Evolutionary conservation across 495 filamentous ascomycete genomes (phyloP).

Genomic region (Parathielavia appendiculata): DNA sequence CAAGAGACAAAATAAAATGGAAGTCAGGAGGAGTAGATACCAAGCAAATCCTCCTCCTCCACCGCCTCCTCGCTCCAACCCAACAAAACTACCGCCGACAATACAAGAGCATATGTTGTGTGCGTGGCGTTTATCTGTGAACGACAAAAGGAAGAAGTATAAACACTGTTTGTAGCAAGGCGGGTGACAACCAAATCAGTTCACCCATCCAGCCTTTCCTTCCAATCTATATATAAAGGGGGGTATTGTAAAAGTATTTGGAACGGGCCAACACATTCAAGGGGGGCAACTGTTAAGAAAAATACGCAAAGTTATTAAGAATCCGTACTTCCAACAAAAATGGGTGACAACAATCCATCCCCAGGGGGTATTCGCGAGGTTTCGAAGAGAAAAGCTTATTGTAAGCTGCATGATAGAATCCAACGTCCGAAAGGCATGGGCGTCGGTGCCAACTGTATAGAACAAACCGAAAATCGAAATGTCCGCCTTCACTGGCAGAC

Average conservation of each 20-base stretch:
- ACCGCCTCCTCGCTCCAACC: not conserved
- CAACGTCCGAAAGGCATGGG: constrained; percentile 10
- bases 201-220: constrained; percentile 4
- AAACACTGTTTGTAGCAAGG: not conserved
- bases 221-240: constrained; percentile 17
- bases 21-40: not conserved
- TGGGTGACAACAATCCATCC: constrained; percentile 9
- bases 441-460: not conserved
- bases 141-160: constrained; percentile 6
- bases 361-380: constrained; percentile 19
- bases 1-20: too few relatives aligned
- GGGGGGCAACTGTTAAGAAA: constrained; percentile 1
- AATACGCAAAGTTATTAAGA: constrained; percentile 12
- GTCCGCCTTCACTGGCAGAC: not conserved
- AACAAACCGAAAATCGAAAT: not conserved
- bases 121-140: not conserved
- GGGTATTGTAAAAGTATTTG: constrained; percentile 17
- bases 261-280: constrained; percentile 11
- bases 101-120: not conserved
- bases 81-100: not conserved
- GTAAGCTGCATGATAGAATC: not conserved
- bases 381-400: constrained; percentile 7
- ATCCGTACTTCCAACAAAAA: constrained; percentile 10
- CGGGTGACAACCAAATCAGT: not conserved
- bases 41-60: not conserved